These are phyloP conservation scores for Aureobasidium musti DNA, from an alignment of 2,329 filamentous ascomycete species.

Conservation along the genomic window DNA sequence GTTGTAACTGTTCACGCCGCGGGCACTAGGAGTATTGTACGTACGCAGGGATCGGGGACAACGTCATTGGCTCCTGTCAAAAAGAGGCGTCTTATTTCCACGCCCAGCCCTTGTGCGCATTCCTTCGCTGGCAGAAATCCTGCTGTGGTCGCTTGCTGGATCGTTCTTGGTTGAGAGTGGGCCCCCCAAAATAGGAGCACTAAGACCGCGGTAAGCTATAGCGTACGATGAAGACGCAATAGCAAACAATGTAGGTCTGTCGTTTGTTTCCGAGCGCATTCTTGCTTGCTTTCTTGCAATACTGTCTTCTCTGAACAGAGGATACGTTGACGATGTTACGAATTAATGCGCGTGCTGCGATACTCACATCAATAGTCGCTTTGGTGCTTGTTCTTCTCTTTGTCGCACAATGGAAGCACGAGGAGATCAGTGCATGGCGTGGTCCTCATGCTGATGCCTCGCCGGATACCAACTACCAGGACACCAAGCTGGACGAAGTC, in stretches of 20 bases:
- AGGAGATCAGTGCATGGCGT: constrained; percentile 15
- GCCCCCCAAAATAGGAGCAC: constrained; percentile 3
- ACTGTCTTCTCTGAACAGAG: not conserved
- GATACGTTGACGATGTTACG: constrained; percentile 9
- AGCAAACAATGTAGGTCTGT: constrained; percentile 6
- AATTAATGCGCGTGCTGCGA: constrained; percentile 8
- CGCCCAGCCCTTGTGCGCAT: not conserved
- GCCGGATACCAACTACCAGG: not conserved
- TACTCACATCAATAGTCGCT: constrained; percentile 8
- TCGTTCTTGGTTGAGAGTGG: constrained; percentile 10
- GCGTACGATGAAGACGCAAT: not conserved
- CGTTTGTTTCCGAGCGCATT: not conserved
- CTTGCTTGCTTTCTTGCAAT: not conserved
- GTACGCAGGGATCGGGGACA: not conserved
- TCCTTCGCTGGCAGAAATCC: constrained; percentile 15
- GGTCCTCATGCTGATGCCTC: not conserved
- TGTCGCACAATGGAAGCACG: constrained; percentile 21
- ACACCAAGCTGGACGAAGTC: not conserved
- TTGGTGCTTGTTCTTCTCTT: constrained; percentile 1
- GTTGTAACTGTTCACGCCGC: not conserved
- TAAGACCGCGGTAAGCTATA: not conserved
- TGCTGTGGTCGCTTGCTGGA: not conserved
- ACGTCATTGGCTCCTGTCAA: not conserved
- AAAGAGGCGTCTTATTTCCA: constrained; percentile 4
- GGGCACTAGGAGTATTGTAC: too few relatives aligned